A percentile compares a stretch with the other conserved stretches of the same genome.
These are phyloP conservation scores for Typha latifolia DNA, from an alignment of 176 grass and related monocot genomes.

Conservation along the genomic window DNA sequence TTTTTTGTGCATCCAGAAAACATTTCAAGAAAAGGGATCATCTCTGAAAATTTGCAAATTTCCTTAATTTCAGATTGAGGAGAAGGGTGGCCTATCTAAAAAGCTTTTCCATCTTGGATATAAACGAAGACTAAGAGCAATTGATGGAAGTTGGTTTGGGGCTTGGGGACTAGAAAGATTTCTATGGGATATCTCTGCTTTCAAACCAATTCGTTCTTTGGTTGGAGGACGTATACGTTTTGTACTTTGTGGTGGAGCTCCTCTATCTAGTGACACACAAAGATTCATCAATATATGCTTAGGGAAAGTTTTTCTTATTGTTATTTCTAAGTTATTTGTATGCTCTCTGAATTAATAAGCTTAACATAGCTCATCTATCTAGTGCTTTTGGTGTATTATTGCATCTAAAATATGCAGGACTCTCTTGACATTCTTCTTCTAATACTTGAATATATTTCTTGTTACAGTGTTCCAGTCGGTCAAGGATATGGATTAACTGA, in stretches of 20 bases:
- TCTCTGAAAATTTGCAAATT: background rate
- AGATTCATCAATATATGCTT: constrained; percentile 93
- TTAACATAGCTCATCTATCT: too few species aligned
- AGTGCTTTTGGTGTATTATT: too few species aligned
- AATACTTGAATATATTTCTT: constrained; percentile 4
- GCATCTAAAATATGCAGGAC: too few species aligned
- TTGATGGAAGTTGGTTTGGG: constrained; percentile 68
- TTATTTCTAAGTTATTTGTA: background rate
- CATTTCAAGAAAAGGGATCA: background rate
- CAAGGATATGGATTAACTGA: constrained; percentile 95
- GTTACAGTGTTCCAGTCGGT: constrained; percentile 62
- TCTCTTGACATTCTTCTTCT: background rate
- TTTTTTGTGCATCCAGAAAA: background rate
- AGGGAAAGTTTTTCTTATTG: constrained; percentile 42
- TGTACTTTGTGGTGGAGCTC: constrained; percentile 77
- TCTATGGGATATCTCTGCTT: constrained; percentile 62
- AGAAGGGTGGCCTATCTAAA: constrained; percentile 67
- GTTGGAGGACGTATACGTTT: constrained; percentile 71
- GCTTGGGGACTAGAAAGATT: constrained; percentile 56
- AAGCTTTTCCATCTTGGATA: constrained; percentile 68
- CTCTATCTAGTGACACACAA: constrained; percentile 70
- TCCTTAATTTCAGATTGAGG: constrained; percentile 45
- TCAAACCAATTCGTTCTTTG: constrained; percentile 54
- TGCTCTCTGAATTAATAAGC: too few species aligned
- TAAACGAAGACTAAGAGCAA: constrained; percentile 44